Evolutionary conservation across 257 asterid genomes (phyloP).

Genomic region (Cordia subcordata): DNA sequence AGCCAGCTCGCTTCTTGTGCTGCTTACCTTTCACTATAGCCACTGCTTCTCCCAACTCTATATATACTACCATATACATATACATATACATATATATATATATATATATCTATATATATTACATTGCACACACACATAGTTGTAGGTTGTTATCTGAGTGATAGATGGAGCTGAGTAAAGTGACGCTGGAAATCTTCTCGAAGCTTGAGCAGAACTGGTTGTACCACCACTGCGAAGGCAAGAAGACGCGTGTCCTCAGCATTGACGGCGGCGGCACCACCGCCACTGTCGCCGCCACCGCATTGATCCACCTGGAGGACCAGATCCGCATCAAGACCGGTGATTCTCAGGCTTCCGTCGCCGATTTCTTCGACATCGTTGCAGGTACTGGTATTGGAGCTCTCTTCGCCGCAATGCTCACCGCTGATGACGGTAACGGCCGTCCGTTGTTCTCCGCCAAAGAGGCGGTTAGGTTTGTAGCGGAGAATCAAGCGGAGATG

Average conservation of each 20-base stretch:
- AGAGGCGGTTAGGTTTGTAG: slow-evolving; percentile 47
- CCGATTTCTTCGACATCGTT: slow-evolving; percentile 62
- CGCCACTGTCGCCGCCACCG: slow-evolving; percentile 47
- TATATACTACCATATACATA: too few species aligned
- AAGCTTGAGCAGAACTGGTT: neutral
- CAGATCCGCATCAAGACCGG: slow-evolving; percentile 57
- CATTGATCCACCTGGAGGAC: slow-evolving; percentile 56
- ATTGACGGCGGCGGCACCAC: slow-evolving; percentile 75
- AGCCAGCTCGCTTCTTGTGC: too few species aligned
- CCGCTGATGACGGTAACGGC: slow-evolving; percentile 53
- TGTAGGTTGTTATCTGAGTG: too few species aligned
- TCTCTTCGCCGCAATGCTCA: slow-evolving; percentile 55
- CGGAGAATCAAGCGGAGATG: slow-evolving; percentile 30
- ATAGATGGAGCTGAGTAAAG: slow-evolving; percentile 1
- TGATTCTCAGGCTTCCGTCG: slow-evolving; percentile 44
- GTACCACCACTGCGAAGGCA: slow-evolving; percentile 35
- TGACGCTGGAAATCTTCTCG: neutral
- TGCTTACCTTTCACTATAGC: too few species aligned
- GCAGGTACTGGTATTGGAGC: slow-evolving; percentile 77
- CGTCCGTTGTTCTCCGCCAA: slow-evolving; percentile 54
- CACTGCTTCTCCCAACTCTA: too few species aligned
- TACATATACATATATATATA: too few species aligned
- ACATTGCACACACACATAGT: too few species aligned
- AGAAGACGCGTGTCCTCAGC: slow-evolving; percentile 58
- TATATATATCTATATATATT: too few species aligned